Base-by-base conservation (phyloP, 2,329 filamentous ascomycete genomes). In the Calcarisporium arbuscula region DNA sequence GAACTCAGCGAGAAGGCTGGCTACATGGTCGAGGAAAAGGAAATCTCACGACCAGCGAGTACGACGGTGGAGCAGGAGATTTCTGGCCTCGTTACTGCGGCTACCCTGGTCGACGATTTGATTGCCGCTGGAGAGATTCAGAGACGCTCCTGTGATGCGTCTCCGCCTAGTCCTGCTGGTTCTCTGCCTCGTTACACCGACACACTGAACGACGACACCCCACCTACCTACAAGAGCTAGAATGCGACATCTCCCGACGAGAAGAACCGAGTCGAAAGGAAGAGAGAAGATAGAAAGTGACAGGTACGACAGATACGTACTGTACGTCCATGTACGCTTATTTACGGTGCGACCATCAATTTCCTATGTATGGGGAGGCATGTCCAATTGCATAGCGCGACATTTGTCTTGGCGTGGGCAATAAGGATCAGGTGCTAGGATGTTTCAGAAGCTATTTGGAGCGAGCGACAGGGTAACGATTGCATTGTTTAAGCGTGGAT, bases 11-110 rank as follows among this genome's bases (percentile, higher is more conserved):
- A 38, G 28, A 36, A 35, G 22, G 12, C 19, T n/a, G 30, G 27
- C 17, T 8, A 32, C 23, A 17, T 22, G 15, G 16, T 16, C 19
- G 12, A n/a, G n/a, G n/a, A n/a, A 17, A 14, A 11, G 4, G 15
- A 18, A 28, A 20, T n/a, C n/a, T 8, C 18, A 22, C 16, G 16
- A 25, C 12, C 12, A 23, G 32, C 34, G 42, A 32, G 29, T 39
- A 43, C 33, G 34, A 44, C 32, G 4, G 66, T 72, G 61, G 64
- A 68, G 42, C 60, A 70, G 44, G 68, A 71, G 46, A 61, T 73
- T 42, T 61, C 65, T 4, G 56, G 62, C 31, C 67, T 73, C 50
- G 60, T 68, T 3, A 58, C 59, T 32, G 68, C 62, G 3, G 67
- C 66, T 6, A 56, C 57, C 6, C 54, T 70, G 28, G 64, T 73